phyloP scores from a whole-genome alignment of 192 early-diverging fungal species.

The Coemansia sp. region DNA sequence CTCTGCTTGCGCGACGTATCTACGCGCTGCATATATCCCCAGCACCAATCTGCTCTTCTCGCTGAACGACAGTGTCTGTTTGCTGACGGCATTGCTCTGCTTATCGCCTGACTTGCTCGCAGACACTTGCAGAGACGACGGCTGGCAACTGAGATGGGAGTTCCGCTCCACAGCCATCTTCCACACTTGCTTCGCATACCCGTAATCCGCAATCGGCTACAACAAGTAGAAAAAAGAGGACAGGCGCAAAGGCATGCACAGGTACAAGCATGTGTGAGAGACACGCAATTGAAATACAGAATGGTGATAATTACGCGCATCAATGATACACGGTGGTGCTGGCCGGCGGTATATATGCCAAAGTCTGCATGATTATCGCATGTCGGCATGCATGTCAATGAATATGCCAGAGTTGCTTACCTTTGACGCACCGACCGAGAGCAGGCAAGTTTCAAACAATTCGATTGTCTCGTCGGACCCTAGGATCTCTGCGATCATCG shows the following conservation, averaged over 20 bases:
- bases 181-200: slow-evolving; percentile 56
- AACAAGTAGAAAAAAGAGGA: slow-evolving; percentile 10
- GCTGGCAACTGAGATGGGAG: not conserved
- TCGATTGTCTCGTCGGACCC: slow-evolving; percentile 58
- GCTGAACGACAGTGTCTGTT: not conserved
- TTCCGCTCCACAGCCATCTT: slow-evolving; percentile 2
- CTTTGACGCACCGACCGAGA: slow-evolving; percentile 58
- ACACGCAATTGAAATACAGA: not conserved
- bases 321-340: not conserved
- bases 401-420: slow-evolving; percentile 6
- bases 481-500: slow-evolving; percentile 65
- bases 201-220: slow-evolving; percentile 65
- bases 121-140: not conserved
- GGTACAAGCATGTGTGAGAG: not conserved
- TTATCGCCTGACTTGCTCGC: not conserved
- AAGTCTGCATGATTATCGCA: not conserved
- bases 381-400: not conserved
- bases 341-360: not conserved
- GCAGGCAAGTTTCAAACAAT: slow-evolving; percentile 78
- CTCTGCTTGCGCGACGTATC: slow-evolving; percentile 28
- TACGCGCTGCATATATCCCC: slow-evolving; percentile 37
- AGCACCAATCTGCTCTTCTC: slow-evolving; percentile 29
- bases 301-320: not conserved
- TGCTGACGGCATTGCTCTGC: not conserved
- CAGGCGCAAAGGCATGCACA: slow-evolving; percentile 24